Evolutionary conservation across 495 filamentous ascomycete genomes (phyloP), one percentile per base, ranked within the genome.

Genomic region (Annulohypoxylon moriforme): DNA sequence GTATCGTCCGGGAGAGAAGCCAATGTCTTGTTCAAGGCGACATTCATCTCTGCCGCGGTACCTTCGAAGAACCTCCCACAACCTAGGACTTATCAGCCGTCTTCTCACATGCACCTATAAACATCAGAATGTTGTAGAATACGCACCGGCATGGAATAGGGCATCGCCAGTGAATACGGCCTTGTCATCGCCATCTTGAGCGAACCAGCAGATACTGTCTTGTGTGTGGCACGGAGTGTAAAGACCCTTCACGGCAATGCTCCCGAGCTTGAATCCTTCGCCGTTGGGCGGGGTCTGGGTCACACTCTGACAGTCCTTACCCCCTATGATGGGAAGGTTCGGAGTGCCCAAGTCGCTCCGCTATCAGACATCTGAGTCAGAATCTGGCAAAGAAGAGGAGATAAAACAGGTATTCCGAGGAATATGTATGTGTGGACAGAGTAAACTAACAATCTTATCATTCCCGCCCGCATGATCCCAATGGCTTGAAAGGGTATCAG

Each of bases 61-160:
- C 96, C 96, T 81, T 99, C 96, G 75, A 98, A 99, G 85, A 99
- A 99, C 46, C 90, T 89, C n/a, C 96, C 96, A 77, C 96, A 99
- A 24, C 94, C 94, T 95, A 65, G 1, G 34, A 46, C 11, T 20
- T 2, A 4, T 78, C 6, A 72, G 68, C 20, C 33, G 18, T 10
- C 1, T 31, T 24, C n/a, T 22, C 9, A 3, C 14, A 29, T 0
- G 6, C 4, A 3, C 27, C 49, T 13, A 42, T 16, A 16, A 29
- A 6, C 42, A 13, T 0, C 5, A 2, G 24, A 29, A 16, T 1
- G 27, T 16, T 1, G 34, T 13, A 40, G 56, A 58, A 57, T 52
- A 69, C 82, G 11, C 76, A 95, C 94, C 94, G 61, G 89, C 96
- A 78, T 97, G 94, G 76, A 99, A 99, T 18, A 99, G 83, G 4